phyloP scores from a whole-genome alignment of 139 green algal species.

The Dunaliella primolecta region DNA sequence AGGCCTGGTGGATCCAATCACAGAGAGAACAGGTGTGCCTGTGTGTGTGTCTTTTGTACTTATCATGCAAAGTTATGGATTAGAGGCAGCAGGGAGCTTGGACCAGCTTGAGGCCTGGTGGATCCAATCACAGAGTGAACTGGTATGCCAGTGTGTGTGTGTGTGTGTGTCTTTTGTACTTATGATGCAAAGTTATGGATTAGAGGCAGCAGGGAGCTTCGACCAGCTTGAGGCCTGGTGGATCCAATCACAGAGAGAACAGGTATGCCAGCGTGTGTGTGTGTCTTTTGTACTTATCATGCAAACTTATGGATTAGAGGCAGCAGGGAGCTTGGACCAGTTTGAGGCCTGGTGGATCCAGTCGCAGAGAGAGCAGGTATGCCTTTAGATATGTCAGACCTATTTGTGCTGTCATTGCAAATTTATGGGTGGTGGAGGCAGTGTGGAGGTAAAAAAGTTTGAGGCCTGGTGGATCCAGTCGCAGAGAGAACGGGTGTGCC shows the following conservation, averaged over 20 bases:
- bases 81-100: too few relatives aligned
- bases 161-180: neutral
- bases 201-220: too few relatives aligned
- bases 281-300: neutral
- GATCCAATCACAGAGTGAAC: slow-evolving; percentile 1
- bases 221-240: neutral
- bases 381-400: neutral
- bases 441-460: neutral
- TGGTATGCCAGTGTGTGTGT: neutral
- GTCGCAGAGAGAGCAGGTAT: neutral
- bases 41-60: neutral
- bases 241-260: neutral
- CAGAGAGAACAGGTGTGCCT: slow-evolving; percentile 1
- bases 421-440: too few relatives aligned
- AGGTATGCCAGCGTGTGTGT: neutral
- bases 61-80: too few relatives aligned
- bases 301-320: too few relatives aligned
- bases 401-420: too few relatives aligned
- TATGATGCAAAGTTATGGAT: too few relatives aligned
- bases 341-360: slow-evolving; percentile 4
- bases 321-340: neutral
- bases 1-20: slow-evolving; percentile 1
- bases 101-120: neutral
- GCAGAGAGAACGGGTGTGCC: slow-evolving; percentile 1
- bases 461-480: slow-evolving; percentile 1